Percentiles rank a stretch among this genome's conserved stretches.
These are phyloP conservation scores for Boletus smithii DNA, from an alignment of 1,284 basidiomycete species.

Conservation along the genomic window DNA sequence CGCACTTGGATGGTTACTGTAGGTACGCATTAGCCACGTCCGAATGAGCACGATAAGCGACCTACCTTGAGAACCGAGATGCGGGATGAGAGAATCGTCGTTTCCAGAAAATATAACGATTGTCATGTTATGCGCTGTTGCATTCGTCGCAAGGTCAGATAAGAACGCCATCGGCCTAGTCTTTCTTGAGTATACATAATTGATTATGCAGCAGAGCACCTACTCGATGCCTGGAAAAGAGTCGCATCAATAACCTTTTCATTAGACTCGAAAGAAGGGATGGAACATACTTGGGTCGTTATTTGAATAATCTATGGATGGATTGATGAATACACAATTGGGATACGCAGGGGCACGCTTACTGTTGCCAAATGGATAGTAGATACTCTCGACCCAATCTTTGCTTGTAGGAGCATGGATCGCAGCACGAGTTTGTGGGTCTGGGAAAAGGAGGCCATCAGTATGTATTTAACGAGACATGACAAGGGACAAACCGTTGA, in stretches of 20 bases:
- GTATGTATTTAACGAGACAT: not conserved
- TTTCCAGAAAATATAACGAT: slow-evolving; percentile 66
- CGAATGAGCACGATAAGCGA: not conserved
- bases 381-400: slow-evolving; percentile 48
- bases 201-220: slow-evolving; percentile 18
- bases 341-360: slow-evolving; percentile 11
- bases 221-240: slow-evolving; percentile 45
- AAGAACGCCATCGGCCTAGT: slow-evolving; percentile 61
- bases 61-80: slow-evolving; percentile 62
- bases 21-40: slow-evolving; percentile 9
- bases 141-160: slow-evolving; percentile 60
- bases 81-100: slow-evolving; percentile 62
- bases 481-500: slow-evolving; percentile 49
- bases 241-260: slow-evolving; percentile 2
- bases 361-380: slow-evolving; percentile 50
- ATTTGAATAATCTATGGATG: slow-evolving; percentile 17
- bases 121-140: slow-evolving; percentile 45
- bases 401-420: slow-evolving; percentile 67
- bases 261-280: not conserved
- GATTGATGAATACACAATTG: slow-evolving; percentile 7
- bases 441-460: slow-evolving; percentile 35
- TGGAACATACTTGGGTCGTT: slow-evolving; percentile 43
- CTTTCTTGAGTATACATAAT: slow-evolving; percentile 10
- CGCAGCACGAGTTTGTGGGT: slow-evolving; percentile 51
- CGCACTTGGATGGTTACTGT: slow-evolving; percentile 61